These are phyloP conservation scores for Cutaneotrichosporon dermatis DNA, from an alignment of 1,284 basidiomycete species.

Conservation along the genomic window DNA sequence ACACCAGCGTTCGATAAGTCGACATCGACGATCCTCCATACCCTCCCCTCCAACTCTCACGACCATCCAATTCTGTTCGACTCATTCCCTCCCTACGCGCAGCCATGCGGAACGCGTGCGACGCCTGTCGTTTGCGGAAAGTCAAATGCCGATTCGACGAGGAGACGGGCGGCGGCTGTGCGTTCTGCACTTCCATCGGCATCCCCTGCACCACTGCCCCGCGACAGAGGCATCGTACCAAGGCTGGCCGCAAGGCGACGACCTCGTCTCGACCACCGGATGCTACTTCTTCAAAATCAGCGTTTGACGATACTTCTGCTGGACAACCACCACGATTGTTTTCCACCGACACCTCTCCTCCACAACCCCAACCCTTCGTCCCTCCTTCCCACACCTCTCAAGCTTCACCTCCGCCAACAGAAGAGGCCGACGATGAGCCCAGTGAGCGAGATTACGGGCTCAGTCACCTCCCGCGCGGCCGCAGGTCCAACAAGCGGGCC, in stretches of 20 bases:
- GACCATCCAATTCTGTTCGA: no score
- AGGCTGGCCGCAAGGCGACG: neutral
- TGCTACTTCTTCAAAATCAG: neutral
- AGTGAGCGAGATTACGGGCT: neutral
- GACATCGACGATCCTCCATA: no score
- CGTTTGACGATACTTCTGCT: neutral
- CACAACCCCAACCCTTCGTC: neutral
- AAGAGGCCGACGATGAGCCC: neutral
- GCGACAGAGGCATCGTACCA: slow-evolving; percentile 8
- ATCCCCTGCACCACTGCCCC: slow-evolving; percentile 4
- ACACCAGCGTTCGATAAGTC: no score
- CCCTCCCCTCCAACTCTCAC: neutral
- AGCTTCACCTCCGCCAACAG: neutral
- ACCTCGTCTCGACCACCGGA: neutral
- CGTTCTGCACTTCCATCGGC: slow-evolving; percentile 11
- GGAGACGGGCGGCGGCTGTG: neutral
- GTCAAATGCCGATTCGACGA: slow-evolving; percentile 4
- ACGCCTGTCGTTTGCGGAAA: slow-evolving; percentile 11
- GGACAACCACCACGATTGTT: neutral
- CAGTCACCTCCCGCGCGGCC: neutral
- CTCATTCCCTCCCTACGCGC: neutral
- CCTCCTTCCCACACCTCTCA: no score
- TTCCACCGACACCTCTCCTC: neutral
- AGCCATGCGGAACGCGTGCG: slow-evolving; percentile 5
- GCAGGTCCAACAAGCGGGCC: neutral